These are phyloP conservation scores for Termitomyces sp. DNA, from an alignment of 768 basidiomycete genomes.

Conservation along the genomic window DNA sequence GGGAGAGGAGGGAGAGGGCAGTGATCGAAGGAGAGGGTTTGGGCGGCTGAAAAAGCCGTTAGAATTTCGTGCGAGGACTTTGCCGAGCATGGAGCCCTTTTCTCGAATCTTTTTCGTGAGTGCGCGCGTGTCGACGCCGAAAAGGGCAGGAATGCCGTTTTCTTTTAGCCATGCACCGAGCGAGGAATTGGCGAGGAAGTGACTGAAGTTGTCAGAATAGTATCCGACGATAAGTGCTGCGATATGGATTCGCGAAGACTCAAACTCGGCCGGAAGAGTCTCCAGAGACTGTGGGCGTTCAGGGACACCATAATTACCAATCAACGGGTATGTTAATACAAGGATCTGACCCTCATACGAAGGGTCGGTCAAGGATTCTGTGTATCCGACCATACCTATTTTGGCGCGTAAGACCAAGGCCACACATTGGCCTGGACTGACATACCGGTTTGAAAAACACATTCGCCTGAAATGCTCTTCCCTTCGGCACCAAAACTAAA, in stretches of 20 bases:
- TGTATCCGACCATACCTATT: constrained; percentile 98
- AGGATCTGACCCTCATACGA: constrained; percentile 99
- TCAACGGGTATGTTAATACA: constrained; percentile 91
- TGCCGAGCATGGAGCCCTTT: constrained; percentile 89
- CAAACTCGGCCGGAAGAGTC: constrained; percentile 71
- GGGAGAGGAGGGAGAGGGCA: constrained; percentile 46
- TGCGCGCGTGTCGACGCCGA: constrained; percentile 93
- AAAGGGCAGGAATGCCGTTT: constrained; percentile 90
- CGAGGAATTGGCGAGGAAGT: constrained; percentile 87
- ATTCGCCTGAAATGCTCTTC: constrained; percentile 94
- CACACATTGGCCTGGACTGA: constrained; percentile 1
- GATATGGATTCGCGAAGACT: constrained; percentile 92
- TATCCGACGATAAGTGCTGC: constrained; percentile 88
- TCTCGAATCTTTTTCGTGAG: constrained; percentile 95
- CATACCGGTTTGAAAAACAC: constrained; percentile 98
- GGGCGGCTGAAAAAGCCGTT: constrained; percentile 35
- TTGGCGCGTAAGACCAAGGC: constrained; percentile 7
- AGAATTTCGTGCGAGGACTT: constrained; percentile 62
- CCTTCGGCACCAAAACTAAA: constrained; percentile 90
- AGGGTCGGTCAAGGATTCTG: constrained; percentile 96
- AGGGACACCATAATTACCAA: constrained; percentile 98
- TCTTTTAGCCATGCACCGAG: constrained; percentile 93
- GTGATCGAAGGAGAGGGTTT: constrained; percentile 24
- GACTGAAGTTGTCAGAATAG: constrained; percentile 92
- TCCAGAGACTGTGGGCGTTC: constrained; percentile 48